phyloP scores from a whole-genome alignment of 495 filamentous ascomycete species.

The Lophiostoma macrostomum region DNA sequence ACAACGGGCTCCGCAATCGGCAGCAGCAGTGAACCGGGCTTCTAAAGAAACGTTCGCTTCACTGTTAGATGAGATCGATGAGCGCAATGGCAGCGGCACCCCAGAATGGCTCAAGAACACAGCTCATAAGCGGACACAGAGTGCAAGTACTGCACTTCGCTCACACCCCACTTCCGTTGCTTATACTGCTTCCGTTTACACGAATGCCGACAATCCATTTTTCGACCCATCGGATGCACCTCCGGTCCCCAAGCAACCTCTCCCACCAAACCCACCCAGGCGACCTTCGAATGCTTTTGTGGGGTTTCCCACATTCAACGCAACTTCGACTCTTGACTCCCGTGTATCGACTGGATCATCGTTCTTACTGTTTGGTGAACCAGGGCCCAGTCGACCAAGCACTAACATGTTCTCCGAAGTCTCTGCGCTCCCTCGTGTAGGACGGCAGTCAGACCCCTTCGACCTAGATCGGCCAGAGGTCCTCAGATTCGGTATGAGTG shows the following conservation, averaged over 20 bases:
- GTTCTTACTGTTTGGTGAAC: conserved; percentile 29
- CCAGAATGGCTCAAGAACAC: conserved; percentile 28
- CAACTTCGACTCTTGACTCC: not conserved
- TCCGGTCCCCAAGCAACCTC: conserved; percentile 19
- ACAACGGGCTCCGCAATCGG: conserved; percentile 24
- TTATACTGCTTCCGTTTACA: conserved; percentile 22
- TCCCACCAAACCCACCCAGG: conserved; percentile 19
- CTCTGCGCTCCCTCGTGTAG: not conserved
- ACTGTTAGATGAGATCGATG: conserved; percentile 22
- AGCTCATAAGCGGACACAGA: conserved; percentile 23
- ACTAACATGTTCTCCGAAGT: conserved; percentile 20
- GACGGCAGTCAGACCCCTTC: conserved; percentile 30
- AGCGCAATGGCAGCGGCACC: conserved; percentile 25
- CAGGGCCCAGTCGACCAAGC: conserved; percentile 28
- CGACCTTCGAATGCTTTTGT: conserved; percentile 19
- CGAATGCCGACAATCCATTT: conserved; percentile 21
- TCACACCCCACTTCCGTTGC: conserved; percentile 30
- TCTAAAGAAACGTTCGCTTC: conserved; percentile 29
- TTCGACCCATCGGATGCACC: conserved; percentile 20
- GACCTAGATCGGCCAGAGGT: conserved; percentile 33
- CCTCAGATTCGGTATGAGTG: conserved; percentile 23
- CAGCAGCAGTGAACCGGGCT: conserved; percentile 1
- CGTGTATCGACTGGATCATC: conserved; percentile 15
- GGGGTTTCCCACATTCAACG: conserved; percentile 6
- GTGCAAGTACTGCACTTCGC: conserved; percentile 20